Evolutionary conservation across 2,329 filamentous ascomycete genomes (phyloP), one percentile per base, ranked within the genome.

Genomic region (Phaeosphaeriaceae sp.): DNA sequence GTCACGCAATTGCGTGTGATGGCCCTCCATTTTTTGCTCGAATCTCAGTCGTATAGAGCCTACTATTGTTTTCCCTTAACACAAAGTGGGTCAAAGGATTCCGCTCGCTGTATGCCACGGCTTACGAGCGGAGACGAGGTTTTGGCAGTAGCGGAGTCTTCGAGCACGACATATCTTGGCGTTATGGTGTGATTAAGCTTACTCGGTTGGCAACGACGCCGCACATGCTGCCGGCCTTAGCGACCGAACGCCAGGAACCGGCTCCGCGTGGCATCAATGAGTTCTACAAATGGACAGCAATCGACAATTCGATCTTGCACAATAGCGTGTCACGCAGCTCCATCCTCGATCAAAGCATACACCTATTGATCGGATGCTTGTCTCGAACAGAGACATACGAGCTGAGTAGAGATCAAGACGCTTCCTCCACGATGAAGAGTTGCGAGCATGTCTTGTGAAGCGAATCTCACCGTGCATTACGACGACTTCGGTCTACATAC

Each of bases 171-270:
- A 52, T 52, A 11, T 20, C 41, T 48, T 40, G 45, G 46, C 33
- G 21, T 20, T 49, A 54, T 54, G 33, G 52, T 25, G 52, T 48
- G 31, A 48, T 54, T 24, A 54, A 54, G 45, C 52, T 40, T 48
- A 21, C 33, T 54, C 52, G 52, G 52, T 42, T 54, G 22, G 50
- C 50, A 22, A 33, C 19, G 24, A 27, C 21, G 51, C 21, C 17
- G 7, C 33, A 21, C 27, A 42, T 54, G 25, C n/a, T 24, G 36
- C n/a, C 25, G 47, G 27, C 17, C 20, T 33, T 20, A 33, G 24
- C 24, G 47, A 49, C 27, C 25, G 47, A 49, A 25, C 24, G 3
- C 24, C 47, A 25, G 25, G 22, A 25, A 25, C 31, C 9, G 9
- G 13, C 13, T 36, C 11, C 31, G 11, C 31, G 3, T 36, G 31